phyloP scores from a whole-genome alignment of 2,329 filamentous ascomycete genomes.

The Epichloe baconii region DNA sequence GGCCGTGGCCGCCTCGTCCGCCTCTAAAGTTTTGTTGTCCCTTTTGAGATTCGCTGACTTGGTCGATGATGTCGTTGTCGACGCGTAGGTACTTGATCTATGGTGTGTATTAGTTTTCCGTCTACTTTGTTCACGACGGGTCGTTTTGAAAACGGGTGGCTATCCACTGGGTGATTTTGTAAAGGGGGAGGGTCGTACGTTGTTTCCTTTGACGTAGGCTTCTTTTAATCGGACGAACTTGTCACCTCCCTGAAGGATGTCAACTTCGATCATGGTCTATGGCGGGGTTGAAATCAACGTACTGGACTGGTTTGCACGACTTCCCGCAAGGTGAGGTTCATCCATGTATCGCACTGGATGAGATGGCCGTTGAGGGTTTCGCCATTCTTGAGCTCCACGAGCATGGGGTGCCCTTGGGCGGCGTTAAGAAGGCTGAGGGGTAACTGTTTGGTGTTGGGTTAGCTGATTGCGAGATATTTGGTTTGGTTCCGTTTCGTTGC shows the following conservation, averaged over 20 bases:
- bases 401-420: slow-evolving; percentile 94
- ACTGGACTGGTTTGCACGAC: slow-evolving; percentile 90
- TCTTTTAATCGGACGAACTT: slow-evolving; percentile 87
- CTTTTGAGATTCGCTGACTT: slow-evolving; percentile 86
- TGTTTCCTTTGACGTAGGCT: slow-evolving; percentile 94
- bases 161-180: neutral
- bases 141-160: neutral
- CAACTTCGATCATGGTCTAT: neutral
- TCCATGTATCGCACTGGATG: slow-evolving; percentile 97
- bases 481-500: neutral
- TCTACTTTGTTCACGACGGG: neutral
- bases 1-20: slow-evolving; percentile 47
- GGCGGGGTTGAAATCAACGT: slow-evolving; percentile 12
- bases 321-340: slow-evolving; percentile 96
- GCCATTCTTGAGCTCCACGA: slow-evolving; percentile 93
- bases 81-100: slow-evolving; percentile 98
- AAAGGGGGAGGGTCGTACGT: slow-evolving; percentile 39
- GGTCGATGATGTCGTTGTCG: slow-evolving; percentile 90
- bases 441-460: slow-evolving; percentile 29
- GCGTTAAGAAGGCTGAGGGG: slow-evolving; percentile 80
- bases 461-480: neutral
- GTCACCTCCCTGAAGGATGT: slow-evolving; percentile 58
- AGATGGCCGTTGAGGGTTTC: slow-evolving; percentile 95
- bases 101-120: neutral
- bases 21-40: slow-evolving; percentile 53